Evolutionary conservation across 2,329 filamentous ascomycete species (phyloP).

Genomic region (Hirsutella minnesotensis): DNA sequence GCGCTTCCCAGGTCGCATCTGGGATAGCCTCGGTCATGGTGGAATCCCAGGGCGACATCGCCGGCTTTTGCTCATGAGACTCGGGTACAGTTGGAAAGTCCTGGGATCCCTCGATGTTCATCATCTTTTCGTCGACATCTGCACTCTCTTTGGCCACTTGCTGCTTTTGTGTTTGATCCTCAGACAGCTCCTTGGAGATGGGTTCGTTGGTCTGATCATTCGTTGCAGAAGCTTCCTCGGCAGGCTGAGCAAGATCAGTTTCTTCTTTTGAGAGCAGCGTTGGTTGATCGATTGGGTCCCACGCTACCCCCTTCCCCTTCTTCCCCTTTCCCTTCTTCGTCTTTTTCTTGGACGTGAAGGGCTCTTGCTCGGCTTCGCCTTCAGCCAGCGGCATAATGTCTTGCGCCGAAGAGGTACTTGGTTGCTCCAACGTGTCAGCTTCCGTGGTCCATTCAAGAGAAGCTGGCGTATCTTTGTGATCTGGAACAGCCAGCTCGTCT

Average conservation of each 20-base stretch:
- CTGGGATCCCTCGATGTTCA: not conserved
- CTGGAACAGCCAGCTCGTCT: too few species aligned
- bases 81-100: not conserved
- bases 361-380: constrained; percentile 5
- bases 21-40: constrained; percentile 5
- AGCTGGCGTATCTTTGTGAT: too few species aligned
- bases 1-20: not conserved
- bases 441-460: not conserved
- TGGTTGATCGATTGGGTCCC: not conserved
- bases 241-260: not conserved
- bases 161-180: too few species aligned
- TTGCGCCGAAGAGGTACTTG: not conserved
- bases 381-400: not conserved
- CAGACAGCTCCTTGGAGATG: not conserved
- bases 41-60: not conserved
- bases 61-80: not conserved
- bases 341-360: constrained; percentile 6
- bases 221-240: not conserved
- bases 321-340: constrained; percentile 25
- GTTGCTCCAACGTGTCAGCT: not conserved
- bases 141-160: not conserved
- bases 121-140: not conserved
- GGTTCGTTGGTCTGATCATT: not conserved
- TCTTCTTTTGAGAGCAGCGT: not conserved
- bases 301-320: constrained; percentile 8